Conservation (phyloP, 2,329 filamentous ascomycete species). For the Claviceps sp. region DNA sequence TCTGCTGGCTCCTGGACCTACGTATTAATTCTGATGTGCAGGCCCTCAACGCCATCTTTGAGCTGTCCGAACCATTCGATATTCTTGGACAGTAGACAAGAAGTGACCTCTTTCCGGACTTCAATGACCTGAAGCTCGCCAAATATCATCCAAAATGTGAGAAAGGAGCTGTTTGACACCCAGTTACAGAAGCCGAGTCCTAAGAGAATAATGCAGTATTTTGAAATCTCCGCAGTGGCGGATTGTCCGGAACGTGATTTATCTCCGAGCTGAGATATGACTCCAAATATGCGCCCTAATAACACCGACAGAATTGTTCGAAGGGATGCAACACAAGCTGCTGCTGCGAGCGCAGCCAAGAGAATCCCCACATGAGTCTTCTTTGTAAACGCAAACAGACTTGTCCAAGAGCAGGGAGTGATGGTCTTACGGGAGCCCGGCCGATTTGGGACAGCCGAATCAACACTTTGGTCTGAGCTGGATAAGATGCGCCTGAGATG, state of each 20-base stretch:
- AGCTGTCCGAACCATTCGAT: constrained; percentile 72
- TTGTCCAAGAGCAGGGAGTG: constrained; percentile 16
- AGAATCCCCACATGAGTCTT: constrained; percentile 43
- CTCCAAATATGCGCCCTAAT: constrained; percentile 61
- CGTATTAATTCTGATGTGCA: constrained; percentile 62
- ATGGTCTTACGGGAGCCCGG: not conserved
- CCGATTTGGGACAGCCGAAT: not conserved
- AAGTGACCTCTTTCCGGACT: constrained; percentile 52
- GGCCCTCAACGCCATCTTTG: constrained; percentile 55
- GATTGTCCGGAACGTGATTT: constrained; percentile 33
- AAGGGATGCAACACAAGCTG: constrained; percentile 46
- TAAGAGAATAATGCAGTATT: constrained; percentile 48
- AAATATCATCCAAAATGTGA: constrained; percentile 60
- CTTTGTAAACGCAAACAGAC: constrained; percentile 63
- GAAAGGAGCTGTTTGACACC: constrained; percentile 52
- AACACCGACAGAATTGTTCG: constrained; percentile 55
- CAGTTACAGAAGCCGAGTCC: constrained; percentile 52
- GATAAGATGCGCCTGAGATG: not conserved
- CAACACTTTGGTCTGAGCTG: not conserved
- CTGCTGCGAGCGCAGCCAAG: constrained; percentile 37
- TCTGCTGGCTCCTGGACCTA: constrained; percentile 26
- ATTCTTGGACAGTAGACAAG: constrained; percentile 54
- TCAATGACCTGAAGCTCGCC: constrained; percentile 66
- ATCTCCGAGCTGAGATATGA: constrained; percentile 52
- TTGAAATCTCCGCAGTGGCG: constrained; percentile 42